Evolutionary conservation across 2,329 filamentous ascomycete genomes (phyloP), one percentile per base, ranked within the genome.

Genomic region (Aspergillus chevalieri): DNA sequence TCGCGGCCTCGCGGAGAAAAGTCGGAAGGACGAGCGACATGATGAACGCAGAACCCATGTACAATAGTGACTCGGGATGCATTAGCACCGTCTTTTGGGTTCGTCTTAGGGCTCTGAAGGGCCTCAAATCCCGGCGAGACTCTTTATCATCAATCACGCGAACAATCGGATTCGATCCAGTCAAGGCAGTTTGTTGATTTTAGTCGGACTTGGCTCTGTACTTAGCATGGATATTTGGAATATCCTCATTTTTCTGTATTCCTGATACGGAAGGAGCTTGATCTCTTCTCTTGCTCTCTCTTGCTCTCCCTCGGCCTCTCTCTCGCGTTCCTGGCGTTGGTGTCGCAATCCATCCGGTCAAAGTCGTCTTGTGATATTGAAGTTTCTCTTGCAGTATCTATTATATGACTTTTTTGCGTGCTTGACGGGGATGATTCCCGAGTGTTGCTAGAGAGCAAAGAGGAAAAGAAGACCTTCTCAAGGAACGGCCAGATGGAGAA

Each of bases 301-400:
- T 28, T 1, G 5, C 24, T 12, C 10, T 28, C 26, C n/a, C n/a
- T n/a, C n/a, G n/a, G n/a, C n/a, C 26, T 12, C 26, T 28, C 10
- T 30, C 26, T 7, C 26, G 10, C 12, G 8, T 30, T 30, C 26
- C 26, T 30, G 26, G 12, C 26, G 1, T 15, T 17, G n/a, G 22
- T 45, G 22, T 53, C 49, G 54, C 47, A 49, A 53, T 57, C 26
- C 47, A 19, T 41, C 43, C 53, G 46, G 54, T 48, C 42, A 48
- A 45, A 42, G 6, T 48, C 50, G 49, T 34, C 50, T 51, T 55
- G 42, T 41, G 28, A 38, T 17, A 52, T 48, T 45, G 43, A 43
- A 44, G 48, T 44, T 33, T 30, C 22, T 19, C 19, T 19, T 41
- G 15, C 38, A 22, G 14, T 22, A 44, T 15, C 34, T 17, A 15